Conservation (phyloP, 495 filamentous ascomycete genomes). For the Podospora fimiseda region DNA sequence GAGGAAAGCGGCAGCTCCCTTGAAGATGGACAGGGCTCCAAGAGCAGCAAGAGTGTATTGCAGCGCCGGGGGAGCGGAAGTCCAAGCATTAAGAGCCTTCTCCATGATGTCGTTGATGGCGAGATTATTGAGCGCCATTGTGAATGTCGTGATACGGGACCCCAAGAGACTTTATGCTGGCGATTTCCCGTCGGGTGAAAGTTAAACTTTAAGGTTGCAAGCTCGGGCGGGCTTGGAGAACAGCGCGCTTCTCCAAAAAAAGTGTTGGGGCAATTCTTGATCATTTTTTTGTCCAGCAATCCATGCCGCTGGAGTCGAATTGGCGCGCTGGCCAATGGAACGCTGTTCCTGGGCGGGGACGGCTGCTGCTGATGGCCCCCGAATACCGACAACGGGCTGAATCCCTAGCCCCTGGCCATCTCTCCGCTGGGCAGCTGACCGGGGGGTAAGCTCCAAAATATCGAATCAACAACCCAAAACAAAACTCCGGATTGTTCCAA, state of each 20-base stretch:
- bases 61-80: constrained; percentile 28
- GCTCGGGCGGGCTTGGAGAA: not conserved
- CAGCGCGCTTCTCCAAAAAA: constrained; percentile 4
- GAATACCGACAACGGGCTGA: not conserved
- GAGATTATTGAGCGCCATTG: not conserved
- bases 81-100: constrained; percentile 28
- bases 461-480: not conserved
- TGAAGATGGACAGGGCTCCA: constrained; percentile 54
- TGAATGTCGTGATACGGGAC: constrained; percentile 1
- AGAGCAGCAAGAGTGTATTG: constrained; percentile 41
- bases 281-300: not conserved
- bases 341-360: not conserved
- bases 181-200: not conserved
- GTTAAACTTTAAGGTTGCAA: not conserved
- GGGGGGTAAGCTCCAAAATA: not conserved
- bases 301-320: not conserved
- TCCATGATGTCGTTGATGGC: constrained; percentile 27
- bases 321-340: not conserved
- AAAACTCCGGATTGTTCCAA: not conserved
- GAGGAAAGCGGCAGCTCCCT: constrained; percentile 53
- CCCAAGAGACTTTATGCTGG: no score
- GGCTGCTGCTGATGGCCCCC: not conserved
- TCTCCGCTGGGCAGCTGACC: no score
- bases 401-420: not conserved
- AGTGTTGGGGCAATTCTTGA: not conserved